A percentile compares a stretch with the other conserved stretches of the same genome.
phyloP scores from a whole-genome alignment of 164 flowering plant genomes.

The Litsea cubeba region DNA sequence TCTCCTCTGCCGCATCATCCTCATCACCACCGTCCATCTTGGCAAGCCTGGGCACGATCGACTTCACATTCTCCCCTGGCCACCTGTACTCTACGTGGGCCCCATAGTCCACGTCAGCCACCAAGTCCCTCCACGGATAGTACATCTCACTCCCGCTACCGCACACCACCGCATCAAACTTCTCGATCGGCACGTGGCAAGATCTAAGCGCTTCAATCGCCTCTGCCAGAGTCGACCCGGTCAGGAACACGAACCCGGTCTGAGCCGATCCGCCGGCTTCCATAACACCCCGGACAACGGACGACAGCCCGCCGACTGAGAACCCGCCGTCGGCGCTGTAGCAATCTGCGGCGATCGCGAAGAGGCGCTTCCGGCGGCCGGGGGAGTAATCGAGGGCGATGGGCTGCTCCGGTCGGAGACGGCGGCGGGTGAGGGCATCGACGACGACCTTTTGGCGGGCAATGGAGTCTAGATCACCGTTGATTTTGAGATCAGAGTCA shows the following conservation, averaged over 20 bases:
- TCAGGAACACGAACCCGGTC: conserved; percentile 51
- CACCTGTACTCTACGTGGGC: conserved; percentile 68
- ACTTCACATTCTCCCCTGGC: conserved; percentile 64
- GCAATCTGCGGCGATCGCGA: conserved; percentile 58
- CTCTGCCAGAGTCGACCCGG: conserved; percentile 56
- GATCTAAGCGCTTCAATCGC: conserved; percentile 36
- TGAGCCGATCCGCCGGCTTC: conserved; percentile 19
- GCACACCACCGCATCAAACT: conserved; percentile 68
- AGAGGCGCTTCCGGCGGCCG: conserved; percentile 60
- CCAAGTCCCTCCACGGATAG: conserved; percentile 57
- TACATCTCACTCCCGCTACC: conserved; percentile 71
- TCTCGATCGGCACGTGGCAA: conserved; percentile 39
- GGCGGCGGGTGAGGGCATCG: conserved; percentile 39
- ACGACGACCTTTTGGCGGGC: conserved; percentile 49
- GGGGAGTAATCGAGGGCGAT: conserved; percentile 32
- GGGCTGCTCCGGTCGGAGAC: conserved; percentile 6
- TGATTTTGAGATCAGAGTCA: conserved; percentile 54
- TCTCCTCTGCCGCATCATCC: conserved; percentile 38
- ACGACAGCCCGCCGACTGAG: conserved; percentile 22
- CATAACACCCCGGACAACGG: conserved; percentile 36
- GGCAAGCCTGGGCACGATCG: conserved; percentile 49
- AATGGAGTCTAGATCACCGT: conserved; percentile 47
- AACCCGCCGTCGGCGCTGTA: conserved; percentile 31
- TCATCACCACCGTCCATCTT: conserved; percentile 40
- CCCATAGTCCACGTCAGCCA: conserved; percentile 55